Conservation (phyloP, 257 asterid genomes). For the Avicennia marina region DNA sequence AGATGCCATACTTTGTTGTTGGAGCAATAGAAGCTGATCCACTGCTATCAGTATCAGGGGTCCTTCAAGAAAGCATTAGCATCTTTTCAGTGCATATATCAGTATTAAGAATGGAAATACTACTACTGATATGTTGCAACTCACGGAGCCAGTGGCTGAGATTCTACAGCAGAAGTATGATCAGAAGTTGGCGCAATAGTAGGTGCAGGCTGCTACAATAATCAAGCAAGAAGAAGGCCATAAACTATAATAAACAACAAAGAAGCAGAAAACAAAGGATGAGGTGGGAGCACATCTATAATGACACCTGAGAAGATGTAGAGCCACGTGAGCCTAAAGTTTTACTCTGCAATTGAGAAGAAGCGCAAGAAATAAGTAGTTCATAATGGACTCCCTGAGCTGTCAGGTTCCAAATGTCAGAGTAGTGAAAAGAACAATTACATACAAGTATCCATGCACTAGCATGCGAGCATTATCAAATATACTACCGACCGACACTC, state of each 20-base stretch:
- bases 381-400: neutral
- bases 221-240: slow-evolving; percentile 5
- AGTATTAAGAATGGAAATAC: neutral
- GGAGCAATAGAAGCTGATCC: slow-evolving; percentile 36
- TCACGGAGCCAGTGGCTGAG: slow-evolving; percentile 39
- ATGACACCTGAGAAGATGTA: slow-evolving; percentile 50
- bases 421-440: neutral
- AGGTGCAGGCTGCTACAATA: slow-evolving; percentile 41
- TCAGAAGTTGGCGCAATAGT: slow-evolving; percentile 31
- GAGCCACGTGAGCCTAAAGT: slow-evolving; percentile 45
- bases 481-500: too few species aligned
- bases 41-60: slow-evolving; percentile 30
- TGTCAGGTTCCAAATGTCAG: neutral
- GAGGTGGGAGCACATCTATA: neutral
- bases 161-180: slow-evolving; percentile 40
- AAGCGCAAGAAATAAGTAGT: neutral
- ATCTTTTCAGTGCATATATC: slow-evolving; percentile 4
- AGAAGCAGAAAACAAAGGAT: neutral
- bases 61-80: slow-evolving; percentile 27
- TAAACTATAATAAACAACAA: slow-evolving; percentile 16
- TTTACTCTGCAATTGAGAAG: slow-evolving; percentile 42
- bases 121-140: slow-evolving; percentile 14
- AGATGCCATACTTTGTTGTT: slow-evolving; percentile 28
- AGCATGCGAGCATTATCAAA: neutral
- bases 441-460: neutral